These are phyloP conservation scores for Fraxinus cuspidata DNA, from an alignment of 257 asterid species.

Conservation along the genomic window DNA sequence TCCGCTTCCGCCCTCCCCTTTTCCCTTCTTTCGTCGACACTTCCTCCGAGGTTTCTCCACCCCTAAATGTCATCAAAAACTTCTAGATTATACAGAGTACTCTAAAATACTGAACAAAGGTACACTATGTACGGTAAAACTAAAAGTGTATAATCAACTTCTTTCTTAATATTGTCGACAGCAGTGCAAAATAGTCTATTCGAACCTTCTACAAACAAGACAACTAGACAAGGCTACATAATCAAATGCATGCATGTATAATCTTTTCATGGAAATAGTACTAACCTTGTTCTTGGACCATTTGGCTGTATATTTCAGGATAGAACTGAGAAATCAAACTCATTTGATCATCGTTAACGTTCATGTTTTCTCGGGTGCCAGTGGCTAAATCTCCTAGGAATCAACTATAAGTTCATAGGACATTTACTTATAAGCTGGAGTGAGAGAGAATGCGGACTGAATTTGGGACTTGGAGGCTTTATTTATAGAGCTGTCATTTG, in stretches of 20 bases:
- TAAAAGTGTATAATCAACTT: background rate
- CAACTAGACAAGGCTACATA: background rate
- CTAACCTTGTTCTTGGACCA: background rate
- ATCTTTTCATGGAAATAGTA: background rate
- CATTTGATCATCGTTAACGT: background rate
- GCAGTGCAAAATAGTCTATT: background rate
- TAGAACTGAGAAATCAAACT: background rate
- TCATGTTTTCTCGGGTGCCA: background rate
- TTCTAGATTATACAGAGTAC: background rate
- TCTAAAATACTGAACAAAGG: background rate
- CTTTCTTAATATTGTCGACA: background rate
- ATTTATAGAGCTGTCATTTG: background rate
- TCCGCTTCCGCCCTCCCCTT: background rate
- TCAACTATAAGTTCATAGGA: background rate
- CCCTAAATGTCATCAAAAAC: slow-evolving; percentile 12
- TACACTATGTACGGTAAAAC: no score
- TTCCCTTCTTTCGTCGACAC: slow-evolving; percentile 38
- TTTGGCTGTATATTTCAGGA: background rate
- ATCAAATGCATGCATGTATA: background rate
- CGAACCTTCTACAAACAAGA: background rate
- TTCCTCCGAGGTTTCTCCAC: slow-evolving; percentile 31
- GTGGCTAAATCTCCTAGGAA: background rate
- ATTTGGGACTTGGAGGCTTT: background rate
- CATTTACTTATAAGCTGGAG: background rate
- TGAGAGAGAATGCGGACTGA: background rate